Conservation (phyloP, 495 filamentous ascomycete species). For the Penicillium simplicissimum region DNA sequence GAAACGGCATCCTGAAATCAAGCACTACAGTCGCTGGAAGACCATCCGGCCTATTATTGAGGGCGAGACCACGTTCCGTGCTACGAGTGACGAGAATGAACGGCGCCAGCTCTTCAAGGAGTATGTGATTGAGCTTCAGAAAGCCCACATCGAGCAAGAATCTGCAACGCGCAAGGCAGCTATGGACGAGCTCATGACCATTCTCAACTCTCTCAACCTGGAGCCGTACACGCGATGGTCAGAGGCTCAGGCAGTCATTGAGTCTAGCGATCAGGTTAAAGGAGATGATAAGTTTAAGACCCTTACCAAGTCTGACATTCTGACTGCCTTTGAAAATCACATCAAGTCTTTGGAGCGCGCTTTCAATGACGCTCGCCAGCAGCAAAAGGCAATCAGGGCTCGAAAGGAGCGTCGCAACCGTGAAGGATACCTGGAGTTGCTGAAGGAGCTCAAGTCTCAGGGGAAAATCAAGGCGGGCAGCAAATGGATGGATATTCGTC, state of each 20-base stretch:
- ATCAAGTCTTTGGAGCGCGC: conserved; percentile 87
- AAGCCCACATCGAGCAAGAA: conserved; percentile 73
- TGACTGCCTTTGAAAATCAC: conserved; percentile 92
- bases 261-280: conserved; percentile 76
- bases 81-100: conserved; percentile 84
- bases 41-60: conserved; percentile 93
- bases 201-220: conserved; percentile 81
- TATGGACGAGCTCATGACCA: conserved; percentile 76
- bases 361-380: conserved; percentile 85
- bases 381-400: conserved; percentile 75
- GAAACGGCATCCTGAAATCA: conserved; percentile 94
- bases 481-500: conserved; percentile 85
- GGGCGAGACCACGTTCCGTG: conserved; percentile 91
- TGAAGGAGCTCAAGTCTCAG: conserved; percentile 69
- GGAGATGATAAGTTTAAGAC: conserved; percentile 85
- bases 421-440: conserved; percentile 72
- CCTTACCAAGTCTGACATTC: conserved; percentile 84
- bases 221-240: conserved; percentile 96
- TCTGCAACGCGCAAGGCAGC: conserved; percentile 71
- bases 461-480: conserved; percentile 88
- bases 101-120: conserved; percentile 93
- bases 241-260: conserved; percentile 80
- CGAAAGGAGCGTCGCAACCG: conserved; percentile 82
- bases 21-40: conserved; percentile 97
- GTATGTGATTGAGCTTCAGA: conserved; percentile 83